Evolutionary conservation across 805 yeast genomes (phyloP), one percentile per base, ranked within the genome.

Genomic region (Clavispora carvajalis): DNA sequence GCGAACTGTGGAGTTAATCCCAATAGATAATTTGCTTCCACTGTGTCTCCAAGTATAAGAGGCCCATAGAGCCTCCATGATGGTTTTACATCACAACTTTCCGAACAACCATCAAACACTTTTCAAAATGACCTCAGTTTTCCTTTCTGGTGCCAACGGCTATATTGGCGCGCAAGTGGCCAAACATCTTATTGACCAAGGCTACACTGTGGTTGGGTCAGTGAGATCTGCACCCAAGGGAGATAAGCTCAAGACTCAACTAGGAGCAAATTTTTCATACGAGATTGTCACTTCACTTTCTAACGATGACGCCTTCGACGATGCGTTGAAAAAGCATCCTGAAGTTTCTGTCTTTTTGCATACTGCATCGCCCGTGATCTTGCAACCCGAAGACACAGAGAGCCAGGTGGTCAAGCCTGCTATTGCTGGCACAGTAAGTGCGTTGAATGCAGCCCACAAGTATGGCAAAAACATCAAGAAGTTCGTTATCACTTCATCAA

Each of bases 321-420:
- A 55, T 7, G 68, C 70, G 1, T 64, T 79, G 48, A 57, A 69
- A 49, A 63, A 61, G 18, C 70, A 72, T 44, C 72, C 73, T 22
- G 81, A 78, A 33, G 71, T 78, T 40, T 63, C 65, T 11, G 75
- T 71, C 24, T 79, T 80, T 36, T 49, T 79, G 30, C 86, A 80
- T 56, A 70, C 80, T 9, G 85, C 86, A 2, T 73, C 82, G 12
- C 84, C 85, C 10, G 73, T 74, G 53, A 62, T 67, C 22, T 74
- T 69, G 53, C 65, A 70, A 9, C 58, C 66, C 17, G 58, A 64
- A 12, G 65, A 70, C 44, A 62, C 72, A 24, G 80, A 72, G 42
- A 69, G 70, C 36, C 80, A 75, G 17, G 60, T 79, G 38, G 58
- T 79, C 41, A 63, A 56, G 18, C 85, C 86, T 5, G 83, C 85